Percentiles rank a stretch among this genome's conserved stretches.
phyloP scores from a whole-genome alignment of 768 basidiomycete species.

The Boletales sp. region DNA sequence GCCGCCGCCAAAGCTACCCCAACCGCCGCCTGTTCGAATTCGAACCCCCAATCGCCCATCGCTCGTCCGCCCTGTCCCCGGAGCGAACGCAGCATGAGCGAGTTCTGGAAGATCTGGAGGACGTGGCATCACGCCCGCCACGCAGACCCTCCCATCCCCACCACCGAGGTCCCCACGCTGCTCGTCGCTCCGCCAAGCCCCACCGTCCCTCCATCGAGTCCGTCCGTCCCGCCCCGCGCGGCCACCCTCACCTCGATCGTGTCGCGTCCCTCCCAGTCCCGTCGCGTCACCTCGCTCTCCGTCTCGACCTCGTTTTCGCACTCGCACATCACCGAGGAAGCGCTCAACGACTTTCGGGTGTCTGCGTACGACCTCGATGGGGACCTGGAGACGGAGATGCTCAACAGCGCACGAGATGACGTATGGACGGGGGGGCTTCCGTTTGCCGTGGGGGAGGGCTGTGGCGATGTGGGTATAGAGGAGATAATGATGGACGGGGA shows the following conservation, averaged over 20 bases:
- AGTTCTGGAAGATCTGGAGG: slow-evolving; percentile 18
- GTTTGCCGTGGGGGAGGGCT: slow-evolving; percentile 11
- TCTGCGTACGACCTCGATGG: slow-evolving; percentile 26
- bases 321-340: slow-evolving; percentile 24
- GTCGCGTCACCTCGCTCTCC: slow-evolving; percentile 19
- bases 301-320: slow-evolving; percentile 20
- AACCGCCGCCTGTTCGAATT: not conserved
- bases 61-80: not conserved
- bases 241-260: not conserved
- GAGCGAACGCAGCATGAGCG: slow-evolving; percentile 1
- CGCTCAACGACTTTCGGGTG: slow-evolving; percentile 15
- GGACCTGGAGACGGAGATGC: slow-evolving; percentile 24
- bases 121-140: slow-evolving; percentile 2
- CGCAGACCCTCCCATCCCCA: not conserved
- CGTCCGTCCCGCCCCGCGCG: not conserved
- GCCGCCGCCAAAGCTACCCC: not conserved
- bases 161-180: not conserved
- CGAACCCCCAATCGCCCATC: not conserved
- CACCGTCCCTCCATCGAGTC: not conserved
- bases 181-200: not conserved
- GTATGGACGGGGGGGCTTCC: slow-evolving; percentile 6
- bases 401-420: slow-evolving; percentile 22
- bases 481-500: not conserved
- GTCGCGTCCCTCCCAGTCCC: slow-evolving; percentile 9
- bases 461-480: not conserved